Conservation (phyloP, 805 yeast species). For the Cyberlindnera euphorbiae region DNA sequence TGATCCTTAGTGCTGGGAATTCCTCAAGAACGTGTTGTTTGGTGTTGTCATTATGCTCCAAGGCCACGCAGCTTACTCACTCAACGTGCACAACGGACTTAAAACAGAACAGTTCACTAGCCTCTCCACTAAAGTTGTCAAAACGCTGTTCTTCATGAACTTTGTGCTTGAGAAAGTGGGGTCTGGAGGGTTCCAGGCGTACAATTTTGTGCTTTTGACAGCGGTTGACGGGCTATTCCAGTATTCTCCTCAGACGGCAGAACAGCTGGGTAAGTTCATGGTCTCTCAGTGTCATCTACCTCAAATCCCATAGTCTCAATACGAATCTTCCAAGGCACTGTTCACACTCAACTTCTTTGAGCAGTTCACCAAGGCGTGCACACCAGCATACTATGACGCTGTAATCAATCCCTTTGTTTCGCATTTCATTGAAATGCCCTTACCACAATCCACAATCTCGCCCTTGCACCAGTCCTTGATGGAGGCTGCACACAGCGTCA, state of each 20-base stretch:
- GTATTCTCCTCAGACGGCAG: constrained; percentile 25
- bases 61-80: constrained; percentile 38
- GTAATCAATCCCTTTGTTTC: constrained; percentile 27
- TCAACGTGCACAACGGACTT: constrained; percentile 24
- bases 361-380: constrained; percentile 27
- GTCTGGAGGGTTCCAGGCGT: constrained; percentile 59
- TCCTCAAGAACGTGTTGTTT: constrained; percentile 40
- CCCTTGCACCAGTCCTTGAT: constrained; percentile 31
- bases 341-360: constrained; percentile 30
- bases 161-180: constrained; percentile 51
- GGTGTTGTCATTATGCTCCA: constrained; percentile 47
- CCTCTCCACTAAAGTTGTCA: constrained; percentile 31
- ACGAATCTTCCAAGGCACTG: constrained; percentile 26
- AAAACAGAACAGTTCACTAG: constrained; percentile 14
- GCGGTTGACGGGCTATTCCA: constrained; percentile 38
- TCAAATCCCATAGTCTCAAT: constrained; percentile 15
- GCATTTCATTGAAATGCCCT: constrained; percentile 15
- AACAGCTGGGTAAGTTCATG: constrained; percentile 28
- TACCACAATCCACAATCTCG: constrained; percentile 6
- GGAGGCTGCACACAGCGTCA: constrained; percentile 65
- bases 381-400: constrained; percentile 33
- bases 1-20: constrained; percentile 30
- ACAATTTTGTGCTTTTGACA: constrained; percentile 53
- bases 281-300: constrained; percentile 22
- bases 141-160: constrained; percentile 39